Conservation (phyloP, 768 basidiomycete genomes). For the Suillus subluteus region DNA sequence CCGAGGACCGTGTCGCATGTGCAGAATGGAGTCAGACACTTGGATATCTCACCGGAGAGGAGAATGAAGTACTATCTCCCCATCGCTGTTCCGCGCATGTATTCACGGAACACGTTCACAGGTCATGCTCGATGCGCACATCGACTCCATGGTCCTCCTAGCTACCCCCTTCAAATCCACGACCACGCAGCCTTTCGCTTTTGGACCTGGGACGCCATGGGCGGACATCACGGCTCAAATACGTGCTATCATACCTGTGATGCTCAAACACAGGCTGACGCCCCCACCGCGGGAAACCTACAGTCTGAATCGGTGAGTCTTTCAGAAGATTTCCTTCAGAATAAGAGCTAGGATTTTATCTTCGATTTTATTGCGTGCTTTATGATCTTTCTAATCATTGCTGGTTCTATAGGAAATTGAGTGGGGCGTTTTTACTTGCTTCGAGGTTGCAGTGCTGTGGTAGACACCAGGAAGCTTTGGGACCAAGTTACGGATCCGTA, state of each 20-base stretch:
- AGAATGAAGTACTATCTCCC: slow-evolving; percentile 63
- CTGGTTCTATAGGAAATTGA: slow-evolving; percentile 67
- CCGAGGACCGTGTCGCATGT: slow-evolving; percentile 68
- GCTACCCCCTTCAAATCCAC: slow-evolving; percentile 79
- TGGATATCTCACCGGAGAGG: slow-evolving; percentile 89
- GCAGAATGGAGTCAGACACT: slow-evolving; percentile 75
- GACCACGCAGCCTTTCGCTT: slow-evolving; percentile 76
- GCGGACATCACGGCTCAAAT: slow-evolving; percentile 76
- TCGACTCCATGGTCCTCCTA: slow-evolving; percentile 80
- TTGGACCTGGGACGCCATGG: slow-evolving; percentile 69
- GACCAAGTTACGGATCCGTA: slow-evolving; percentile 54
- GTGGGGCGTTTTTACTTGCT: slow-evolving; percentile 80
- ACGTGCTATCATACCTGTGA: slow-evolving; percentile 81
- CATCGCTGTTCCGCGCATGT: not conserved
- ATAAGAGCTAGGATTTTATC: not conserved
- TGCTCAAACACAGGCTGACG: slow-evolving; percentile 86
- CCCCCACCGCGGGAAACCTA: slow-evolving; percentile 96
- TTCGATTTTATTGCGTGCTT: slow-evolving; percentile 4
- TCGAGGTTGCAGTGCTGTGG: slow-evolving; percentile 70
- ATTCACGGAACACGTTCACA: slow-evolving; percentile 9
- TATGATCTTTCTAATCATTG: slow-evolving; percentile 1
- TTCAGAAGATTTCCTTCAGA: not conserved
- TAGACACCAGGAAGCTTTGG: slow-evolving; percentile 81
- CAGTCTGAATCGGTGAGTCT: slow-evolving; percentile 79
- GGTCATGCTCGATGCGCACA: slow-evolving; percentile 88